Conservation (phyloP, 75 land plant genomes). For the Pinus albicaulis region DNA sequence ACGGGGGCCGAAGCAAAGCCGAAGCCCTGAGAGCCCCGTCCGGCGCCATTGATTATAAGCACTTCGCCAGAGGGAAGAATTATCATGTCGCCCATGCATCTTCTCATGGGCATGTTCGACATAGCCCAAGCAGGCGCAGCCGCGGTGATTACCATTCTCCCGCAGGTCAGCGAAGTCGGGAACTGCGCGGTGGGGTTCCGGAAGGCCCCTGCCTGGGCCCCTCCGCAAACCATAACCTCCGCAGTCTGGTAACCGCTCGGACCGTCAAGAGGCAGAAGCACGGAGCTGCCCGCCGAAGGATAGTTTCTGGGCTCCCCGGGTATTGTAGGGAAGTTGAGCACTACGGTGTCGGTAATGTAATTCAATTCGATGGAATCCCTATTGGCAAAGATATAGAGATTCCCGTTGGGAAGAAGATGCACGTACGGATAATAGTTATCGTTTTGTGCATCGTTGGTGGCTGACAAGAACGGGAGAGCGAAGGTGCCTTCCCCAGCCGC, state of each 20-base stretch:
- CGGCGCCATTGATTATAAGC: constrained; percentile 69
- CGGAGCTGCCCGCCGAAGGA: constrained; percentile 27
- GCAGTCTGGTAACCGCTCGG: constrained; percentile 10
- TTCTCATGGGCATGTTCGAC: constrained; percentile 23
- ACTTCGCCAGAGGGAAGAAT: constrained; percentile 63
- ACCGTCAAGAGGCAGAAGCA: constrained; percentile 18
- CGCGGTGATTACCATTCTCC: constrained; percentile 48
- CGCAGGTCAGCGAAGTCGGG: constrained; percentile 41
- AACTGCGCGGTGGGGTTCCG: constrained; percentile 1
- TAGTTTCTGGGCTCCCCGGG: constrained; percentile 35
- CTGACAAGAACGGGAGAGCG: too few relatives aligned
- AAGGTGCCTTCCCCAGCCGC: too few relatives aligned
- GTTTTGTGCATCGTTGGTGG: not conserved
- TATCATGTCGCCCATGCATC: constrained; percentile 71
- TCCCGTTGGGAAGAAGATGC: constrained; percentile 24
- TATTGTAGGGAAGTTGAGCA: constrained; percentile 23
- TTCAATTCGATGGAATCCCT: constrained; percentile 36
- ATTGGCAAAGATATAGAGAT: constrained; percentile 47
- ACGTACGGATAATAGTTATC: constrained; percentile 31
- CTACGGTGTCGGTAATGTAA: constrained; percentile 18
- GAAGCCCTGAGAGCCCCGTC: constrained; percentile 63
- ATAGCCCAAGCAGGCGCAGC: constrained; percentile 51
- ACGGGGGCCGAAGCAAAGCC: constrained; percentile 34
- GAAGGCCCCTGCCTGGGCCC: constrained; percentile 43
- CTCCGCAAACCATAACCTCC: constrained; percentile 70